A percentile compares a stretch with the other conserved stretches of the same genome.
These are phyloP conservation scores for Heliamphora pulchella DNA, from an alignment of 179 eudicot species.

Conservation along the genomic window DNA sequence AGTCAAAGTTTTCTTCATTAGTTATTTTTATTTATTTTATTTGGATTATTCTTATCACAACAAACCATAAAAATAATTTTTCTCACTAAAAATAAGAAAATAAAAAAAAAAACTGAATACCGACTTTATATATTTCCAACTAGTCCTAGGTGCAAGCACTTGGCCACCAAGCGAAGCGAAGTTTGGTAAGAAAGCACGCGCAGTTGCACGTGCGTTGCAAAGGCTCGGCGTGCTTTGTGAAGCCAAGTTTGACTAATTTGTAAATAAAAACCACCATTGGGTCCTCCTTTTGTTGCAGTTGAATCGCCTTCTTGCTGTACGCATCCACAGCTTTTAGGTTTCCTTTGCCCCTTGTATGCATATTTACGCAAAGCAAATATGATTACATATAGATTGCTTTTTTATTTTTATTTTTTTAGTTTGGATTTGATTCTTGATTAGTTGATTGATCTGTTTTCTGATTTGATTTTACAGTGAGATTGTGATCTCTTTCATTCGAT, in stretches of 20 bases:
- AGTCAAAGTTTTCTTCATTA: too few species aligned
- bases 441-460: too few species aligned
- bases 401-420: background rate
- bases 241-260: background rate
- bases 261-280: background rate
- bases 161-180: background rate
- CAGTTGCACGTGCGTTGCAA: background rate
- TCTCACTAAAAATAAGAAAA: too few species aligned
- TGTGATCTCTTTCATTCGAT: background rate
- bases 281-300: background rate
- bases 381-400: background rate
- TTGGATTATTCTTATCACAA: too few species aligned
- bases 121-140: too few species aligned
- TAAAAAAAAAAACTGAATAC: too few species aligned
- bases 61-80: too few species aligned
- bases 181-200: slow-evolving; percentile 5
- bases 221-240: background rate
- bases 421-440: background rate
- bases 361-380: background rate
- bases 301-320: background rate
- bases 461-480: background rate
- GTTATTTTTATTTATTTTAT: too few species aligned
- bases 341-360: too few species aligned
- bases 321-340: background rate
- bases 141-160: background rate